Evolutionary conservation across 164 flowering plant species (phyloP).

Genomic region (Tinospora cordifolia): DNA sequence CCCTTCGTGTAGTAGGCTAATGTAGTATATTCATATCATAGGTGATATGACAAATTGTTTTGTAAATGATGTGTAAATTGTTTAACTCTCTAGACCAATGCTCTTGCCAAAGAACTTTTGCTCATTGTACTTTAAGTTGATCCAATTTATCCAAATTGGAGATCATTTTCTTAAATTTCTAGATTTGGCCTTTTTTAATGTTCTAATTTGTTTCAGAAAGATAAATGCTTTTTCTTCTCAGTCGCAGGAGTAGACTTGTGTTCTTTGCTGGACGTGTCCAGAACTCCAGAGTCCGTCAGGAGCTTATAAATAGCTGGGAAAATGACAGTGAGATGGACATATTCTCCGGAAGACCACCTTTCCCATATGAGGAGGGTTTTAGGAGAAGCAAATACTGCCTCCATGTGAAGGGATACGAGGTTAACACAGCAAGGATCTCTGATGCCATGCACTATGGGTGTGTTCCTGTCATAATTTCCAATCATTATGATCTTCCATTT

Average conservation of each 20-base stretch:
- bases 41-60: no score
- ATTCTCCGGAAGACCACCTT: conserved; percentile 23
- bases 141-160: no score
- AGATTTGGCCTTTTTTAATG: no score
- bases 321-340: conserved; percentile 38
- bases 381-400: conserved; percentile 43
- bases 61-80: no score
- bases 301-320: conserved; percentile 29
- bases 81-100: no score
- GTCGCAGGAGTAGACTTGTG: conserved; percentile 30
- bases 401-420: conserved; percentile 58
- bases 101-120: no score
- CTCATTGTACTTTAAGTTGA: no score
- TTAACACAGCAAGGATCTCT: conserved; percentile 48
- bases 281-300: conserved; percentile 34
- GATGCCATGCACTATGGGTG: conserved; percentile 60
- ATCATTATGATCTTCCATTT: conserved; percentile 54
- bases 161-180: no score
- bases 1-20: no score
- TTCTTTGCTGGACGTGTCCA: conserved; percentile 43
- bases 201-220: no score
- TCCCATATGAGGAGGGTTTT: conserved; percentile 37
- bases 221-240: not conserved
- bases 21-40: no score
- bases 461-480: conserved; percentile 48